phyloP scores from a whole-genome alignment of 257 asterid genomes.

The Ligustrum vulgare region DNA sequence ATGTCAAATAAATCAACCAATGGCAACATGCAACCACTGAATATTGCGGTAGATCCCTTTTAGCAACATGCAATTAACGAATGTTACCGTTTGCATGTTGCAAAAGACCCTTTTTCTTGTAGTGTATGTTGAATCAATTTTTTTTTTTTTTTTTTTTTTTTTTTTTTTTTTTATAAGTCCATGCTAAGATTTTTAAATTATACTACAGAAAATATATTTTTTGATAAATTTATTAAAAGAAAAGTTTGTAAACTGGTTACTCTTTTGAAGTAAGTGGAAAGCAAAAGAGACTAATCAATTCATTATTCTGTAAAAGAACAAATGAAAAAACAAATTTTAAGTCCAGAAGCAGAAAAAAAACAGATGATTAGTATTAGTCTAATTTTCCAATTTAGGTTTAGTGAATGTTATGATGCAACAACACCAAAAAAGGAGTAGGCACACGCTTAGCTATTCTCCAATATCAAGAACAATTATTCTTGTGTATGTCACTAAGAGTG shows the following conservation, averaged over 20 bases:
- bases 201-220: no score
- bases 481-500: background rate
- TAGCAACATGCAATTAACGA: no score
- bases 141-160: no score
- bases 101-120: no score
- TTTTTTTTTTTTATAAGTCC: no score
- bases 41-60: no score
- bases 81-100: no score
- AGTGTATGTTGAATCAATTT: no score
- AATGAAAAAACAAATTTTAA: background rate
- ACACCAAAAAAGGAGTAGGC: constrained; percentile 36
- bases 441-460: constrained; percentile 23
- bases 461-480: constrained; percentile 1
- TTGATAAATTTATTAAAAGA: constrained; percentile 1
- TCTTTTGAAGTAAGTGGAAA: constrained; percentile 47
- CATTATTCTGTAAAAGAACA: background rate
- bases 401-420: constrained; percentile 49
- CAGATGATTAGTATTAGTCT: constrained; percentile 21
- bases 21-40: no score
- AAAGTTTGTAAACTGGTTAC: constrained; percentile 14
- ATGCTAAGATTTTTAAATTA: no score
- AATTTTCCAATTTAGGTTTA: constrained; percentile 61
- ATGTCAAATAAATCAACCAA: no score
- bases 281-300: constrained; percentile 9
- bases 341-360: background rate